Evolutionary conservation across 2,329 filamentous ascomycete species (phyloP).

Genomic region (Colletotrichum acutatum): DNA sequence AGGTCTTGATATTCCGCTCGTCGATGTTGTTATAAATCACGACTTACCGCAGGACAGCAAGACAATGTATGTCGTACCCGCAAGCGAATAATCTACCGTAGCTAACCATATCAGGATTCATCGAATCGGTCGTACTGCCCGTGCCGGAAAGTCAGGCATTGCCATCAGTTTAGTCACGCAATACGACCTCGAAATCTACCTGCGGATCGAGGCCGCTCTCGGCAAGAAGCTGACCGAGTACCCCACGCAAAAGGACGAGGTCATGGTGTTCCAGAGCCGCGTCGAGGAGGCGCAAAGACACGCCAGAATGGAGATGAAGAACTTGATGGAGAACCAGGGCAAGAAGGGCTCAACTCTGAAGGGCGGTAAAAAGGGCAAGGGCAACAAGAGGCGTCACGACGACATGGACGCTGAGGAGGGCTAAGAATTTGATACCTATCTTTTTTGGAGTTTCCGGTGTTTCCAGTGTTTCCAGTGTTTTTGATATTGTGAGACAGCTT

Average conservation of each 20-base stretch:
- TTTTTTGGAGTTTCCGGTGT: not conserved
- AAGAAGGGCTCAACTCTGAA: slow-evolving; percentile 61
- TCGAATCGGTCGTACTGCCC: slow-evolving; percentile 86
- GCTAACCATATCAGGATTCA: slow-evolving; percentile 66
- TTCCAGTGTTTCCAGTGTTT: not conserved
- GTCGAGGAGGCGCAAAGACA: slow-evolving; percentile 87
- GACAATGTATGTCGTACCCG: slow-evolving; percentile 66
- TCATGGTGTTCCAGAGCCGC: slow-evolving; percentile 81
- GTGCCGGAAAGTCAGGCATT: slow-evolving; percentile 85
- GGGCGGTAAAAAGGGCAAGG: slow-evolving; percentile 51
- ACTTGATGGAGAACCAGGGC: slow-evolving; percentile 75
- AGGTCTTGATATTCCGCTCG: slow-evolving; percentile 92
- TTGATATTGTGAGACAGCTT: not conserved
- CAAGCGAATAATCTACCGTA: not conserved
- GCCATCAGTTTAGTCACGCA: slow-evolving; percentile 87
- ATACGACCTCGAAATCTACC: slow-evolving; percentile 85
- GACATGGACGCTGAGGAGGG: slow-evolving; percentile 83
- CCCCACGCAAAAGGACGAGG: slow-evolving; percentile 80
- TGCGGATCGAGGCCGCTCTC: slow-evolving; percentile 84
- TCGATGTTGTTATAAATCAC: slow-evolving; percentile 88
- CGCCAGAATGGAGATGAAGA: slow-evolving; percentile 84
- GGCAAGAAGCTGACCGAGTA: slow-evolving; percentile 81
- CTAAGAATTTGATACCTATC: slow-evolving; percentile 48
- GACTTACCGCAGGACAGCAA: slow-evolving; percentile 87
- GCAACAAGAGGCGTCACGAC: slow-evolving; percentile 56